Evolutionary conservation across 148 eudicot species (phyloP).

Genomic region (Dianthus caryophyllus): DNA sequence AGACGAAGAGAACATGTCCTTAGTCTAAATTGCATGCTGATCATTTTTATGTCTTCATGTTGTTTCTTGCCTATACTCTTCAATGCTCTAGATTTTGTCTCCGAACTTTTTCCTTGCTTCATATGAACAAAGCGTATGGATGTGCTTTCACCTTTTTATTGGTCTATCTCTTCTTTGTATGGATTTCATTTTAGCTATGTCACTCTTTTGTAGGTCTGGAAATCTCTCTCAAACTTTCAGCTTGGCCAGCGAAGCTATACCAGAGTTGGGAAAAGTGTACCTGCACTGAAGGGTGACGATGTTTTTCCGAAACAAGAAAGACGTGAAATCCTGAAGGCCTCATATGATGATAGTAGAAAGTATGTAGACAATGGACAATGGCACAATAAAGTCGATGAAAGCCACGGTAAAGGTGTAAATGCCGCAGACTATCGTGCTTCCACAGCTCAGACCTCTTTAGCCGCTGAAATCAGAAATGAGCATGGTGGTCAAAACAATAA

Average conservation of each 20-base stretch:
- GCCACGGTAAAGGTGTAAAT: slow-evolving; percentile 24
- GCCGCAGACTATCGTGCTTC: slow-evolving; percentile 22
- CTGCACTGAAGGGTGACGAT: slow-evolving; percentile 35
- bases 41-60: background rate
- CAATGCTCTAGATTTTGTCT: background rate
- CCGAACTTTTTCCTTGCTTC: background rate
- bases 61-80: background rate
- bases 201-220: slow-evolving; percentile 70
- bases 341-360: slow-evolving; percentile 25
- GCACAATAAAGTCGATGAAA: slow-evolving; percentile 32
- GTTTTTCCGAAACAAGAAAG: slow-evolving; percentile 29
- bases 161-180: slow-evolving; percentile 7
- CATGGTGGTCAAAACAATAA: slow-evolving; percentile 28
- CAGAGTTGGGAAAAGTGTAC: slow-evolving; percentile 65
- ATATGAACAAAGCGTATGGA: background rate
- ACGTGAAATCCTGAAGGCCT: slow-evolving; percentile 25
- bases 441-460: slow-evolving; percentile 19
- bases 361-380: slow-evolving; percentile 31
- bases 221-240: slow-evolving; percentile 61
- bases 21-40: background rate
- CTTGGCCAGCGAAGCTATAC: slow-evolving; percentile 50
- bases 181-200: slow-evolving; percentile 7
- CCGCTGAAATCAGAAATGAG: slow-evolving; percentile 34
- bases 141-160: background rate
- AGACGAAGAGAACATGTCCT: too few species aligned